Base-by-base conservation (phyloP, 345 rosid species). In the Corchorus capsularis region DNA sequence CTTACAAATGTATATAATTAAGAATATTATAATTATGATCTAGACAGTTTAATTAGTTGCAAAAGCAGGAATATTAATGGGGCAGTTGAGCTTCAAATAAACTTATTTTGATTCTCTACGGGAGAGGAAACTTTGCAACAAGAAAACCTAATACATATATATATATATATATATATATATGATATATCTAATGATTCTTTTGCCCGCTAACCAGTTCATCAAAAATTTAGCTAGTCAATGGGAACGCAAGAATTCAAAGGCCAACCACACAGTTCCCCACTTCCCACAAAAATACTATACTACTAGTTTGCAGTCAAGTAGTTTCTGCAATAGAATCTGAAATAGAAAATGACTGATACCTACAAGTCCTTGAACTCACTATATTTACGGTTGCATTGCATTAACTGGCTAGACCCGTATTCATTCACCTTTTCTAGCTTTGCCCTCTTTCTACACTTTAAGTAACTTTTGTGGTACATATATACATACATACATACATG, bases 41-140 rank as follows among this genome's bases (percentile, higher is more conserved):
- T 69, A 69, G 60, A 37, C 73, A 27, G 73, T 69, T 70, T 70
- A 70, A 17, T 69, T 52, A 69, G 61, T 34, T 69, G 43, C 61
- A 69, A 69, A 50, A 7, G 12, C 43, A 70, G 53, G 61, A 41
- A 41, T 39, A 7, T 27, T 27, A 27, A 27, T 27, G 56, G 37
- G 45, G 39, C 57, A 32, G 62, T 70, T 70, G 34, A 70, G 47
- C 45, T 53, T 53, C 49, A n/a, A 12, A 34, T 46, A n/a, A 5
- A 16, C 17, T 68, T 47, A 49, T 6, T 10, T 13, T 61, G 41
- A 47, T 20, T 66, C 14, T 16, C 50, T 8, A 8, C 0, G 1
- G 14, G 69, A 17, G 2, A 64, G 39, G 17, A 60, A 27, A 60
- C 41, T 11, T 59, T 27, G 43, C 65, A 61, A 61, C 43, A 61